phyloP scores from a whole-genome alignment of 345 rosid species.

The Tarenaya hassleriana region DNA sequence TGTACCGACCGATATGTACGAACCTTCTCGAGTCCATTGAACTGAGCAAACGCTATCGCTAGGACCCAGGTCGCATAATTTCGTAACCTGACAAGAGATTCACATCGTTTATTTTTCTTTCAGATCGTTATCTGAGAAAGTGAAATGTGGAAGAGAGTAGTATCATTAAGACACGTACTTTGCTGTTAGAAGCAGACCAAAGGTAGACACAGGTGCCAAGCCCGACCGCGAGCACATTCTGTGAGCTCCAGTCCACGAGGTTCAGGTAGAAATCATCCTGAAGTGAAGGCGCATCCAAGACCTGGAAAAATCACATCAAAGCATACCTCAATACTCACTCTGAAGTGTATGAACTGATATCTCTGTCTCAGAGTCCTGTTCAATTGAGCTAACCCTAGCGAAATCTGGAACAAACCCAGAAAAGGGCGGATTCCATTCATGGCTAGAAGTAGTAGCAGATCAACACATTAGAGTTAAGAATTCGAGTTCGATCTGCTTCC shows the following conservation, averaged over 20 bases:
- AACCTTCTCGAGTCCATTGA: slow-evolving; percentile 97
- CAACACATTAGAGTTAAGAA: too few species aligned
- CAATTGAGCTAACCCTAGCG: too few species aligned
- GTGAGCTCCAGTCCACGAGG: slow-evolving; percentile 97
- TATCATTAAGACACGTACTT: slow-evolving; percentile 41
- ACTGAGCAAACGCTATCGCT: slow-evolving; percentile 74
- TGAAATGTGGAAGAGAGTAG: too few species aligned
- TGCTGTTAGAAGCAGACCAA: slow-evolving; percentile 96
- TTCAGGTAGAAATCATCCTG: slow-evolving; percentile 98
- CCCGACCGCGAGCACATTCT: slow-evolving; percentile 93
- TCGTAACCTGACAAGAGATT: slow-evolving; percentile 56
- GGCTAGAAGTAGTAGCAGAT: too few species aligned
- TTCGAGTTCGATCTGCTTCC: not conserved
- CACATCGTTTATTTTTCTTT: too few species aligned
- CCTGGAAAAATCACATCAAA: slow-evolving; percentile 41
- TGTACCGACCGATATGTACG: slow-evolving; percentile 86
- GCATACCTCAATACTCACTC: slow-evolving; percentile 14
- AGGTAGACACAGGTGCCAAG: slow-evolving; percentile 93
- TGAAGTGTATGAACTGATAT: too few species aligned
- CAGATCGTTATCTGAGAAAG: too few species aligned
- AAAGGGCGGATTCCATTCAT: too few species aligned
- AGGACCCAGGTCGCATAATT: slow-evolving; percentile 89
- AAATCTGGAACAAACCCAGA: too few species aligned
- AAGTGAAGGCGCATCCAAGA: slow-evolving; percentile 92
- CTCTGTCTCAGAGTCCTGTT: too few species aligned